Conservation (phyloP, 1,284 basidiomycete genomes). For the Melampsora medusae region DNA sequence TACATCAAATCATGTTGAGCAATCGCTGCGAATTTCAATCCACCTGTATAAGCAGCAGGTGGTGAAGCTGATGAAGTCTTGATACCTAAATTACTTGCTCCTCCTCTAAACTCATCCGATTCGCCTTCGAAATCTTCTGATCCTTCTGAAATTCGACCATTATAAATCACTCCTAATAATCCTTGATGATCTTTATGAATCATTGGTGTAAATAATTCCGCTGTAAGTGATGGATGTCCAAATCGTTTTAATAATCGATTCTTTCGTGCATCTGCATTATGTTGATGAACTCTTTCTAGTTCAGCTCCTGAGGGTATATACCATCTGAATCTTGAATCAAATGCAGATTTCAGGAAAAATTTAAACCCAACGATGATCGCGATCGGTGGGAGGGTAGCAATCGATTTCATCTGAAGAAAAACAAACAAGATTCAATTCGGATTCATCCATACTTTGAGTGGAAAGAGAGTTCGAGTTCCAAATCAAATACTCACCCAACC, state of each 20-base stretch:
- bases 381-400: conserved; percentile 50
- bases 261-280: conserved; percentile 68
- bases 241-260: conserved; percentile 76
- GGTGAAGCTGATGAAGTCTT: conserved; percentile 69
- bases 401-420: conserved; percentile 49
- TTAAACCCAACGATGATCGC: conserved; percentile 64
- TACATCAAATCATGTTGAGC: conserved; percentile 54
- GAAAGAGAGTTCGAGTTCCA: no score
- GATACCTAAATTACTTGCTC: conserved; percentile 60
- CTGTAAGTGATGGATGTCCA: conserved; percentile 76
- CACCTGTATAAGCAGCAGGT: conserved; percentile 63
- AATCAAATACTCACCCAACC: conserved; percentile 36
- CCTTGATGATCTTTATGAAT: conserved; percentile 79
- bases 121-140: conserved; percentile 62
- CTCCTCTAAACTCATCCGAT: conserved; percentile 66
- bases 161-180: conserved; percentile 62
- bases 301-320: conserved; percentile 69
- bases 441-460: no score
- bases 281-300: conserved; percentile 66
- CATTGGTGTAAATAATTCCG: conserved; percentile 81
- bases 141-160: conserved; percentile 50
- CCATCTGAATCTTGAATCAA: conserved; percentile 70
- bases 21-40: conserved; percentile 53
- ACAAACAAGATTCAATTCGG: background rate
- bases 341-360: conserved; percentile 69